Evolutionary conservation across 371 early-diverging fungal genomes (phyloP), one percentile per base, ranked within the genome.

Genomic region (Nematocida sp.): DNA sequence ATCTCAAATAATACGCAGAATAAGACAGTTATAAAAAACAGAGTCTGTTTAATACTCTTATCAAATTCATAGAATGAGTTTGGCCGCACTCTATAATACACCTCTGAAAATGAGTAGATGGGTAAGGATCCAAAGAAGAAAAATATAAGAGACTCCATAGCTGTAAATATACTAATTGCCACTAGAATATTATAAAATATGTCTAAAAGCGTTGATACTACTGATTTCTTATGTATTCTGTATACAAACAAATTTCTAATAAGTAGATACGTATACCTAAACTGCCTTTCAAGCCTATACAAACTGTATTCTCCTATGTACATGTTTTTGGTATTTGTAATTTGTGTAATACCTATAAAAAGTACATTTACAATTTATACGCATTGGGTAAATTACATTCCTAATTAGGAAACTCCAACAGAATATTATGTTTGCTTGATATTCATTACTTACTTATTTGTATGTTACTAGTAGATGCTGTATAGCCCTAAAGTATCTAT

Each of bases 81-180:
- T n/a, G 64, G 64, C 39, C 64, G 64, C 13, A 64, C 1, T 42
- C 15, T 45, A 0, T 13, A 44, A 23, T 64, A 64, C 45, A 45
- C 39, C 15, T 13, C 33, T 11, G 45, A 44, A 45, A 44, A 64
- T 7, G 64, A 13, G 27, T 64, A 64, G 7, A 64, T 39, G 7
- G 64, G 64, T 1, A 64, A 42, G 40, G 64, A 64, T 23, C 64
- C 64, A 27, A 64, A 64, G 23, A 64, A 64, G 45, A 64, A 64
- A 42, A 33, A 64, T 15, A 64, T 64, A 27, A 39, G 5, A 13
- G 15, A 39, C 23, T 42, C 44, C 11, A 42, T 44, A 3, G 13
- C 23, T 9, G 42, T n/a, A 33, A 64, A 5, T n/a, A 64, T 7
- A 27, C 27, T 6, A 39, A 64, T 11, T 11, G 23, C 15, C 44